phyloP scores from a whole-genome alignment of 2,329 filamentous ascomycete genomes.

The Tolypocladium tropicale region DNA sequence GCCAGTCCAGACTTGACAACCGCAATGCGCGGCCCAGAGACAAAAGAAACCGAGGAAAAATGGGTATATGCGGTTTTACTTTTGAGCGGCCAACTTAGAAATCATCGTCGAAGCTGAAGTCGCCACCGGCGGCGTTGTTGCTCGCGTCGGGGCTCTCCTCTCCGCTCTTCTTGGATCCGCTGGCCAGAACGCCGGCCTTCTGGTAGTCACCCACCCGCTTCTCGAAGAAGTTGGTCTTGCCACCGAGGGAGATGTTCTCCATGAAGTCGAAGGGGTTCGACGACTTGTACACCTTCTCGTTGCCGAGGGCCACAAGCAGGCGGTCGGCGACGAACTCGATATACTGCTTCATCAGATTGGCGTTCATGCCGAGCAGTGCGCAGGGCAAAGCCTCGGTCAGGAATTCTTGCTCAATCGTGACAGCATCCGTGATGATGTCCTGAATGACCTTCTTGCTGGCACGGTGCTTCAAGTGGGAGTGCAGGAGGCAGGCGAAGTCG shows the following conservation, averaged over 20 bases:
- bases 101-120: constrained; percentile 93
- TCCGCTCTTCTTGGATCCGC: constrained; percentile 64
- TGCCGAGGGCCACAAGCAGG: constrained; percentile 84
- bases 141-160: constrained; percentile 28
- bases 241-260: constrained; percentile 98
- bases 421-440: constrained; percentile 88
- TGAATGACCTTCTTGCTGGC: constrained; percentile 72
- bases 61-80: constrained; percentile 15
- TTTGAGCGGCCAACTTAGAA: constrained; percentile 53
- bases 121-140: constrained; percentile 52
- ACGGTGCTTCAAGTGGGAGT: constrained; percentile 93
- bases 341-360: constrained; percentile 97
- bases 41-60: constrained; percentile 2
- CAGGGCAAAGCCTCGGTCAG: constrained; percentile 89
- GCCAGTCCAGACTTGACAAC: constrained; percentile 6
- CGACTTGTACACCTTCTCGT: constrained; percentile 85
- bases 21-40: constrained; percentile 14
- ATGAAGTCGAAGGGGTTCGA: constrained; percentile 99
- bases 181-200: constrained; percentile 97
- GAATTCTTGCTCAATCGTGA: constrained; percentile 95
- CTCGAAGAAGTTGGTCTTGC: constrained; percentile 99
- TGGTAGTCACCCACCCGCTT: constrained; percentile 99
- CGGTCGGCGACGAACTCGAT: constrained; percentile 99
- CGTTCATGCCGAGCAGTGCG: constrained; percentile 94
- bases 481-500: constrained; percentile 94